These are phyloP conservation scores for Aspergillus cejpii DNA, from an alignment of 2,329 filamentous ascomycete species.

Conservation along the genomic window DNA sequence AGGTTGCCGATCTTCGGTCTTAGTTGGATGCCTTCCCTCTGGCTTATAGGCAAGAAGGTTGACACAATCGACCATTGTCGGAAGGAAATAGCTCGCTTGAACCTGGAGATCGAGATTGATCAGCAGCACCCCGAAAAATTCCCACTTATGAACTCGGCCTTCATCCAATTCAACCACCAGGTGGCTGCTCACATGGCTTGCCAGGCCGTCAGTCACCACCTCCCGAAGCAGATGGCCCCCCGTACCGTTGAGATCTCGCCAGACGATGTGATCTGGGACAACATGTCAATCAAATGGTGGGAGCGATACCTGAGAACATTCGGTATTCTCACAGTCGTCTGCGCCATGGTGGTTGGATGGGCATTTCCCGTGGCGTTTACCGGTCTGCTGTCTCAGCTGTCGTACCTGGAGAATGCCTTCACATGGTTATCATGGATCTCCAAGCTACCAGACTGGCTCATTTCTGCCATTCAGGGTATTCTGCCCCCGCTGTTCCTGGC, in stretches of 20 bases:
- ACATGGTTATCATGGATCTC: slow-evolving; percentile 66
- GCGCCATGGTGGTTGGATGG: slow-evolving; percentile 78
- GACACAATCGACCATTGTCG: slow-evolving; percentile 92
- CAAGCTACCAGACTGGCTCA: slow-evolving; percentile 53
- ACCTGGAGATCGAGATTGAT: slow-evolving; percentile 85
- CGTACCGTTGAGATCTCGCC: slow-evolving; percentile 90
- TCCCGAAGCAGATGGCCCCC: slow-evolving; percentile 89
- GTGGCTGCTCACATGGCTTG: slow-evolving; percentile 97
- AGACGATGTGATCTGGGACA: slow-evolving; percentile 90
- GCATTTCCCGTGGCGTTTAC: slow-evolving; percentile 86
- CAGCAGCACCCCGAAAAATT: slow-evolving; percentile 80
- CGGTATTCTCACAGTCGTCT: slow-evolving; percentile 58
- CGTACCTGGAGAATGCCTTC: slow-evolving; percentile 58
- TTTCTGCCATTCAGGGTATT: slow-evolving; percentile 74
- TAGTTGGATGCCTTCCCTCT: slow-evolving; percentile 70
- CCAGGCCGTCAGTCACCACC: slow-evolving; percentile 81
- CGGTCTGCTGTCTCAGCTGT: slow-evolving; percentile 71
- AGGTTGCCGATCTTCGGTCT: slow-evolving; percentile 58
- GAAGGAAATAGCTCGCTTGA: slow-evolving; percentile 75
- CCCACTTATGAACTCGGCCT: slow-evolving; percentile 90
- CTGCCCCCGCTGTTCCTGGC: slow-evolving; percentile 71
- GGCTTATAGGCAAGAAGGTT: slow-evolving; percentile 77
- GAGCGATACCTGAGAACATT: slow-evolving; percentile 68
- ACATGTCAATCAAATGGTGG: slow-evolving; percentile 96
- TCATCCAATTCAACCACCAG: slow-evolving; percentile 97